These are phyloP conservation scores for Lignosus rhinocerotis DNA, from an alignment of 1,284 basidiomycete genomes.

Conservation along the genomic window DNA sequence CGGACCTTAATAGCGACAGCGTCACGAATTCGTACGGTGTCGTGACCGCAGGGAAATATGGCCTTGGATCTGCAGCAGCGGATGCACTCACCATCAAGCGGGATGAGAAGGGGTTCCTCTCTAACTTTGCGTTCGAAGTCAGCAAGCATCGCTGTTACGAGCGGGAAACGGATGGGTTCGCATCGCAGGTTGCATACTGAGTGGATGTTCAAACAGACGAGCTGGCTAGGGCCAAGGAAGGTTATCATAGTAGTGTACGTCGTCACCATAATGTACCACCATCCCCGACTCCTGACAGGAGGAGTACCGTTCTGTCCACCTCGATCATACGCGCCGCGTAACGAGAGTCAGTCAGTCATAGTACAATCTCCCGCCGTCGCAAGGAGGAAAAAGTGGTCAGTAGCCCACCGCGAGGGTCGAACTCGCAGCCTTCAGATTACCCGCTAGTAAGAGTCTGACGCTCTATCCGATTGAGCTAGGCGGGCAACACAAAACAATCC, in stretches of 20 bases:
- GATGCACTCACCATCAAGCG: slow-evolving; percentile 47
- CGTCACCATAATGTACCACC: not conserved
- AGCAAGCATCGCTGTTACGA: slow-evolving; percentile 65
- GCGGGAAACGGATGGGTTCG: slow-evolving; percentile 59
- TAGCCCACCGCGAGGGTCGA: slow-evolving; percentile 91
- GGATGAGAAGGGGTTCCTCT: slow-evolving; percentile 52
- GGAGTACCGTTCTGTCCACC: not conserved
- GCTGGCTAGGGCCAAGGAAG: too few relatives aligned
- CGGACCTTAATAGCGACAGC: slow-evolving; percentile 35
- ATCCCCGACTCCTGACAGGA: not conserved
- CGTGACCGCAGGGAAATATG: slow-evolving; percentile 56
- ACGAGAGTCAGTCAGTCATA: too few relatives aligned
- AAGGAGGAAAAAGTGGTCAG: slow-evolving; percentile 21
- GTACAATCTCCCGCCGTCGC: too few relatives aligned
- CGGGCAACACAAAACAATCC: slow-evolving; percentile 48
- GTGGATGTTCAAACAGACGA: not conserved
- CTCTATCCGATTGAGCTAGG: slow-evolving; percentile 89
- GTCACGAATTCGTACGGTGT: slow-evolving; percentile 61
- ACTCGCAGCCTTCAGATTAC: slow-evolving; percentile 84
- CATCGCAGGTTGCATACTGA: slow-evolving; percentile 56
- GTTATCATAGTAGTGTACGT: not conserved
- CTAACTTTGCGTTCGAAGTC: slow-evolving; percentile 59
- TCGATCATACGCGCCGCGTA: too few relatives aligned
- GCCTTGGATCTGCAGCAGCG: slow-evolving; percentile 37
- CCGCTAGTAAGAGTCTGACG: slow-evolving; percentile 63